phyloP scores from a whole-genome alignment of 164 flowering plant species.

The Berberis vulgaris region DNA sequence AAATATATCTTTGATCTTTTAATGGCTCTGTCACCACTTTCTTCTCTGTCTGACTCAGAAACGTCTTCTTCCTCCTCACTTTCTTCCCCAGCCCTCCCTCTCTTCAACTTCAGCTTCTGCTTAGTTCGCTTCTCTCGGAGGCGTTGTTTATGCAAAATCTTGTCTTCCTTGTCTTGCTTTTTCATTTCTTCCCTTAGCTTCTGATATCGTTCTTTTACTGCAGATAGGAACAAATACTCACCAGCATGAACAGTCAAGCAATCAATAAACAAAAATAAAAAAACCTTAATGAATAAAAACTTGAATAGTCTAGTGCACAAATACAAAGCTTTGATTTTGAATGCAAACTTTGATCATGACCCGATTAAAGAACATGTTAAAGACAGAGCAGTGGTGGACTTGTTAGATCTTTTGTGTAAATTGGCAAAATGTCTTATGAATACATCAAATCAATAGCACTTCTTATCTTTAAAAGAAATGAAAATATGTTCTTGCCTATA shows the following conservation, averaged over 20 bases:
- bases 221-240: slow-evolving; percentile 1
- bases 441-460: too few species aligned
- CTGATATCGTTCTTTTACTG: slow-evolving; percentile 43
- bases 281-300: background rate
- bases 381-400: too few species aligned
- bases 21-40: slow-evolving; percentile 7
- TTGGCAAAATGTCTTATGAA: too few species aligned
- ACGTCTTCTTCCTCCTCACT: slow-evolving; percentile 23
- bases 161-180: slow-evolving; percentile 69
- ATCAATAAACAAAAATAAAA: too few species aligned
- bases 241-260: too few species aligned
- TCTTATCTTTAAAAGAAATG: too few species aligned
- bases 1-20: slow-evolving; percentile 56
- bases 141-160: slow-evolving; percentile 39
- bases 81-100: slow-evolving; percentile 33
- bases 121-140: slow-evolving; percentile 47
- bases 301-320: too few species aligned
- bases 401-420: too few species aligned
- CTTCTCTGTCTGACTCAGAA: slow-evolving; percentile 42
- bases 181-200: slow-evolving; percentile 60
- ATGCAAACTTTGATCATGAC: too few species aligned
- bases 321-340: too few species aligned
- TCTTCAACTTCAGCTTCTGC: slow-evolving; percentile 57
- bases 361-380: too few species aligned
- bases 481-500: too few species aligned